Conservation (phyloP, 495 filamentous ascomycete genomes). For the Neurospora cerealis region DNA sequence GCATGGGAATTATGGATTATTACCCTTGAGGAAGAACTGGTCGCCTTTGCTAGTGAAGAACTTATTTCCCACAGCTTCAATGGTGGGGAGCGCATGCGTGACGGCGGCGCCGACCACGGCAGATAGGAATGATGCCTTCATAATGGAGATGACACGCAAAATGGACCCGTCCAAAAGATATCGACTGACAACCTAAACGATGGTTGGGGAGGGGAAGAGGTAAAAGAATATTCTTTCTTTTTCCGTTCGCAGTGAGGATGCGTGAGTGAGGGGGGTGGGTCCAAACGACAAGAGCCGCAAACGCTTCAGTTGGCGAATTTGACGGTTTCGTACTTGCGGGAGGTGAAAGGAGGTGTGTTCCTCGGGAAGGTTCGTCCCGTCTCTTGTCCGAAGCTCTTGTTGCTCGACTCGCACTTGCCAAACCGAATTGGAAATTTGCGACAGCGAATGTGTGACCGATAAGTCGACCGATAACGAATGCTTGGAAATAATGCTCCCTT, state of each 20-base stretch:
- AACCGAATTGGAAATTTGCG: not conserved
- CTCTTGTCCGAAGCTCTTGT: not conserved
- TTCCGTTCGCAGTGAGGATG: not conserved
- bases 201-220: not conserved
- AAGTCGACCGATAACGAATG: not conserved
- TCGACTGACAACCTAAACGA: not conserved
- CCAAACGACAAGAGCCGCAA: not conserved
- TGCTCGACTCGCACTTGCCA: not conserved
- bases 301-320: not conserved
- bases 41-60: conserved; percentile 70
- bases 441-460: not conserved
- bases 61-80: conserved; percentile 67
- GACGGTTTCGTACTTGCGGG: not conserved
- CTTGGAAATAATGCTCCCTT: not conserved
- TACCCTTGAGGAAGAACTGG: conserved; percentile 78
- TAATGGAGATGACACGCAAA: not conserved
- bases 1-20: not conserved
- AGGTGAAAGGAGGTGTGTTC: not conserved
- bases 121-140: conserved; percentile 13
- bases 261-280: not conserved
- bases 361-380: not conserved
- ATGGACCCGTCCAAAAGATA: not conserved
- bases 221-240: not conserved
- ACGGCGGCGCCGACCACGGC: conserved; percentile 25
- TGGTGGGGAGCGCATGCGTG: conserved; percentile 38